Conservation (phyloP, 768 basidiomycete species). For the Termitomyces sp. region DNA sequence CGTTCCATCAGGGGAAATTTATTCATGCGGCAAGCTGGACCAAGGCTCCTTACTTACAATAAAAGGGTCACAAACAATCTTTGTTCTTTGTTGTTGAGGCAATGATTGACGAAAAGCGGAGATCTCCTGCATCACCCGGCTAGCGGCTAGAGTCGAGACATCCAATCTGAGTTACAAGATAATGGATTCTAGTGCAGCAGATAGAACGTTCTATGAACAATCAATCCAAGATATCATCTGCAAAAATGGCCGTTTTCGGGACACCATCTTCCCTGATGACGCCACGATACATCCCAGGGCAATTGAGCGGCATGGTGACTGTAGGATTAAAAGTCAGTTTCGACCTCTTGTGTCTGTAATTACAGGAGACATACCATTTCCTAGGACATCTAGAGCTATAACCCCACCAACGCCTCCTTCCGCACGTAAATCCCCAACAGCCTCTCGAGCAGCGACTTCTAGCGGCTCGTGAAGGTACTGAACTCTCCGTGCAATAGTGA, state of each 20-base stretch:
- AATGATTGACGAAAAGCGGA: too few relatives aligned
- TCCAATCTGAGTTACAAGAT: neutral
- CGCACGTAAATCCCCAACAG: constrained; percentile 52
- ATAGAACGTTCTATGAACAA: neutral
- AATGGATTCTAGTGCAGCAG: neutral
- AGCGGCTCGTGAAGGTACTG: constrained; percentile 57
- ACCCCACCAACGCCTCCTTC: constrained; percentile 72
- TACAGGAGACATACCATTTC: constrained; percentile 50
- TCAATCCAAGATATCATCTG: constrained; percentile 51
- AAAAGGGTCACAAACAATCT: too few relatives aligned
- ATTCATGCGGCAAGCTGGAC: neutral
- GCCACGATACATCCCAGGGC: constrained; percentile 80
- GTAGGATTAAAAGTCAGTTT: neutral
- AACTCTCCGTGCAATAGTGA: constrained; percentile 65
- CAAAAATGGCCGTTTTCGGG: constrained; percentile 74
- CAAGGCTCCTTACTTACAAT: neutral
- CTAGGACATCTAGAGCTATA: constrained; percentile 65
- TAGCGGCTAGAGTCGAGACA: too few relatives aligned
- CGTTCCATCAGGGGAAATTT: neutral
- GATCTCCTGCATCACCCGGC: too few relatives aligned
- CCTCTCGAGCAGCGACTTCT: constrained; percentile 47
- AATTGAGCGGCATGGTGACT: constrained; percentile 77
- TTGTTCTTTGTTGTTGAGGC: neutral
- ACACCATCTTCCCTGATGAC: constrained; percentile 66
- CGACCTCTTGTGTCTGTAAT: neutral